Evolutionary conservation across 176 grass and related monocot species (phyloP).

Genomic region (Calamus simplicifolius): DNA sequence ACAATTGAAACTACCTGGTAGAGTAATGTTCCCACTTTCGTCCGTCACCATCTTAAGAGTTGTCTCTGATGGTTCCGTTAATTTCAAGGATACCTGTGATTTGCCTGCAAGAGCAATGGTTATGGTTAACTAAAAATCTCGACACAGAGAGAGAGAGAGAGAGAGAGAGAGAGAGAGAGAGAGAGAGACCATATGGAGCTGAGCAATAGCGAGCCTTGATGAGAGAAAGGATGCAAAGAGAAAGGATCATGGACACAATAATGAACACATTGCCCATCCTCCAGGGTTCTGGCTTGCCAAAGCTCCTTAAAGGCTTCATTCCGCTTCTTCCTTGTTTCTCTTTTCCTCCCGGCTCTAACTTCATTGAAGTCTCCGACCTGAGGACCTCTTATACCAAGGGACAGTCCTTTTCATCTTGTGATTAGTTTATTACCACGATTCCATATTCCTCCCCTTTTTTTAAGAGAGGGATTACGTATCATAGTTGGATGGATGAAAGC

Average conservation of each 20-base stretch:
- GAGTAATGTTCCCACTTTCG: background rate
- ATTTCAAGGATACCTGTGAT: background rate
- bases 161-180: background rate
- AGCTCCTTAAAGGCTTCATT: conserved; percentile 51
- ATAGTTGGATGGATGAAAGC: too few relatives aligned
- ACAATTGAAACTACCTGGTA: conserved; percentile 1
- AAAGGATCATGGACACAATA: conserved; percentile 51
- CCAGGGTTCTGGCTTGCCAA: conserved; percentile 34
- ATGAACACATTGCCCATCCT: conserved; percentile 51
- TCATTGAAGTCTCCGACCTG: too few relatives aligned
- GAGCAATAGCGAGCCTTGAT: conserved; percentile 50
- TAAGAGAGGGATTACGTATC: too few relatives aligned
- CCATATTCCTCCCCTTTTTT: too few relatives aligned
- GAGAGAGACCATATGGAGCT: conserved; percentile 8
- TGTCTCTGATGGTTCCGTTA: background rate
- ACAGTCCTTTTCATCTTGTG: too few relatives aligned
- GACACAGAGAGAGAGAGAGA: background rate
- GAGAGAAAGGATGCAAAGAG: conserved; percentile 51
- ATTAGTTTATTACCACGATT: too few relatives aligned
- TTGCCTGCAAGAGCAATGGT: conserved; percentile 10
- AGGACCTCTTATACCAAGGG: too few relatives aligned
- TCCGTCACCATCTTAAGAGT: background rate
- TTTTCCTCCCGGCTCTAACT: background rate
- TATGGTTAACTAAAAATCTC: background rate
- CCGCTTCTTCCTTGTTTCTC: background rate